phyloP scores from a whole-genome alignment of 1,284 basidiomycete genomes.

The Moesziomyces globuligerus region DNA sequence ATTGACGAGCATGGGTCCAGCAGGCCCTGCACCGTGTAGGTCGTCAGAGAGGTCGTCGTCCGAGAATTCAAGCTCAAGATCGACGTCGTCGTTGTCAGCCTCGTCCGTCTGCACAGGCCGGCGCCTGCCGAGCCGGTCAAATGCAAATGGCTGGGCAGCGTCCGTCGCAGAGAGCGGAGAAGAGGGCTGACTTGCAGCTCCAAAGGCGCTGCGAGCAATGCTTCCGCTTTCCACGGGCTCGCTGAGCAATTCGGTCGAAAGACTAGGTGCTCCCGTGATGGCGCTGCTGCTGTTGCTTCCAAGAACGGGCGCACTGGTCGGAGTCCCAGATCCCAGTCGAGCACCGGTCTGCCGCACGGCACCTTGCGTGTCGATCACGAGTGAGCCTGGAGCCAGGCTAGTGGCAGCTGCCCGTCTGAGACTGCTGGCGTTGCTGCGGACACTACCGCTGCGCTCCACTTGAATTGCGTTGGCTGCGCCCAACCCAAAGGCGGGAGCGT shows the following conservation, averaged over 20 bases:
- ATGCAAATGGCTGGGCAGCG: conserved; percentile 14
- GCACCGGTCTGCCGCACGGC: conserved; percentile 32
- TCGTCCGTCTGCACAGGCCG: conserved; percentile 19
- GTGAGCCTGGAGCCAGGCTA: neutral
- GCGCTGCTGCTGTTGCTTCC: conserved; percentile 19
- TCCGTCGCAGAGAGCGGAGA: conserved; percentile 28
- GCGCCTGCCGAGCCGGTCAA: conserved; percentile 34
- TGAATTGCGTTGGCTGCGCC: conserved; percentile 5
- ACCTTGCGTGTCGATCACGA: conserved; percentile 36
- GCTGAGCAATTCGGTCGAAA: conserved; percentile 31
- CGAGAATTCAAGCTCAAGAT: conserved; percentile 51
- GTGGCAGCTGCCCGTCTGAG: neutral
- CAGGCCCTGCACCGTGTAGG: conserved; percentile 6
- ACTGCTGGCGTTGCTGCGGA: conserved; percentile 23
- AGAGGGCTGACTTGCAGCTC: conserved; percentile 38
- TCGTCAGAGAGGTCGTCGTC: conserved; percentile 56
- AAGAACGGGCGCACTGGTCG: conserved; percentile 45
- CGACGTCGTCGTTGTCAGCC: conserved; percentile 34
- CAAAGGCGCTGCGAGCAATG: conserved; percentile 23
- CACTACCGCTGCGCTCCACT: conserved; percentile 22
- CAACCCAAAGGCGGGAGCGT: conserved; percentile 15
- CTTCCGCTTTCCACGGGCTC: conserved; percentile 20
- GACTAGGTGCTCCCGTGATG: conserved; percentile 15
- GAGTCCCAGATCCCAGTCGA: conserved; percentile 23
- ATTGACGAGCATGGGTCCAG: conserved; percentile 45